These are phyloP conservation scores for Magnolia officinalis DNA, from an alignment of 164 flowering plant genomes.

Conservation along the genomic window DNA sequence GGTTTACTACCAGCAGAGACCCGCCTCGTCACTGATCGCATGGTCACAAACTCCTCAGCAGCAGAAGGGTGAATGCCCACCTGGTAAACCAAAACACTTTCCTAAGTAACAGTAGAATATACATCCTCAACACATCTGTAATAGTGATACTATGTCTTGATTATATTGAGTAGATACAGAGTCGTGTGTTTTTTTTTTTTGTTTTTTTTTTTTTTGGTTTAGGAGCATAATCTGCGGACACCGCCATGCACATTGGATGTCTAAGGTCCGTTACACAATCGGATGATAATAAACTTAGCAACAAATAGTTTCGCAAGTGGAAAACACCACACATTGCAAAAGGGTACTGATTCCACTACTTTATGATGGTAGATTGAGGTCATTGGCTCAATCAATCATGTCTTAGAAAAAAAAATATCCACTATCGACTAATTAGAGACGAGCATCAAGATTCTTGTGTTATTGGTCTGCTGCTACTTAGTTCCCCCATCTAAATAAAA, in stretches of 20 bases:
- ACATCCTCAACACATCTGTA: background rate
- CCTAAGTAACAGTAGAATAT: background rate
- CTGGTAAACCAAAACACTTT: conserved; percentile 24
- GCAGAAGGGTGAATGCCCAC: conserved; percentile 96
- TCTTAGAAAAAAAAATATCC: too few species aligned
- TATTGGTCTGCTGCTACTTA: background rate
- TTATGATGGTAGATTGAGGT: background rate
- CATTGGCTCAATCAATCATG: background rate
- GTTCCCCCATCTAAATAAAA: too few species aligned
- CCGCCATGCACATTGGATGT: too few species aligned
- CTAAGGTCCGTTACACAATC: too few species aligned
- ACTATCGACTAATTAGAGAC: background rate
- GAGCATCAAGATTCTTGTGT: background rate
- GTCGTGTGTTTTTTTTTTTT: too few species aligned
- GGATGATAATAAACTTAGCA: too few species aligned
- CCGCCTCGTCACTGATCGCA: conserved; percentile 74
- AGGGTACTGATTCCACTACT: background rate
- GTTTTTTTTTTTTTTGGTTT: too few species aligned
- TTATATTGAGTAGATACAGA: too few species aligned
- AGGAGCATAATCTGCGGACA: too few species aligned
- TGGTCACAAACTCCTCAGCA: conserved; percentile 95
- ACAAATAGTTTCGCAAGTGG: background rate
- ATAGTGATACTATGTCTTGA: too few species aligned
- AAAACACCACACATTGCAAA: background rate
- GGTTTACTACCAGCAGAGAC: conserved; percentile 42